Evolutionary conservation across 495 filamentous ascomycete genomes (phyloP).

Genomic region (Clohesyomyces aquaticus): DNA sequence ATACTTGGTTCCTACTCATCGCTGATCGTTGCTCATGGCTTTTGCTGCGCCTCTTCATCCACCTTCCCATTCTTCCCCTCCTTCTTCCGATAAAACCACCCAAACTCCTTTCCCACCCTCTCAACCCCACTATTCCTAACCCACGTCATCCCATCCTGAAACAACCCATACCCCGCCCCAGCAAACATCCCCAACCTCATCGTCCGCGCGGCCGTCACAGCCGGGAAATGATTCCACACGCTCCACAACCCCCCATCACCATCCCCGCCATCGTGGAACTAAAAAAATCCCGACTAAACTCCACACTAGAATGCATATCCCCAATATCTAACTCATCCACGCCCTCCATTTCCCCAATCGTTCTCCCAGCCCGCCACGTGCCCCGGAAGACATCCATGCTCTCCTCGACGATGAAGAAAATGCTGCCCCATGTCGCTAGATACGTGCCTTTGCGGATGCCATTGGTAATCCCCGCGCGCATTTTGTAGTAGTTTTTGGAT

Average conservation of each 20-base stretch:
- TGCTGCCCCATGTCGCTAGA: slow-evolving; percentile 65
- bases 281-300: slow-evolving; percentile 70
- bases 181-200: slow-evolving; percentile 77
- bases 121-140: slow-evolving; percentile 45
- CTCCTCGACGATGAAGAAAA: slow-evolving; percentile 79
- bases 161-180: slow-evolving; percentile 77
- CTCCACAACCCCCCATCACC: slow-evolving; percentile 85
- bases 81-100: slow-evolving; percentile 25
- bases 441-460: slow-evolving; percentile 76
- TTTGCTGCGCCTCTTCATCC: slow-evolving; percentile 2
- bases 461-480: slow-evolving; percentile 73
- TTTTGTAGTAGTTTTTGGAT: slow-evolving; percentile 86
- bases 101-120: slow-evolving; percentile 7
- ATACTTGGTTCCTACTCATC: too few relatives aligned
- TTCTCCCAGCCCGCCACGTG: slow-evolving; percentile 38
- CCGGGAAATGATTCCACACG: slow-evolving; percentile 78
- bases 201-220: slow-evolving; percentile 80
- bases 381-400: slow-evolving; percentile 66
- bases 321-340: slow-evolving; percentile 28
- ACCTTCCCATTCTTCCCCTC: slow-evolving; percentile 11
- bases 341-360: slow-evolving; percentile 33
- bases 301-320: slow-evolving; percentile 51
- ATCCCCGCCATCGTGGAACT: slow-evolving; percentile 79
- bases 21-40: slow-evolving; percentile 5
- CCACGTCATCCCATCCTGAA: slow-evolving; percentile 71